phyloP scores from a whole-genome alignment of 2,329 filamentous ascomycete species.

The Madurella mycetomatis region DNA sequence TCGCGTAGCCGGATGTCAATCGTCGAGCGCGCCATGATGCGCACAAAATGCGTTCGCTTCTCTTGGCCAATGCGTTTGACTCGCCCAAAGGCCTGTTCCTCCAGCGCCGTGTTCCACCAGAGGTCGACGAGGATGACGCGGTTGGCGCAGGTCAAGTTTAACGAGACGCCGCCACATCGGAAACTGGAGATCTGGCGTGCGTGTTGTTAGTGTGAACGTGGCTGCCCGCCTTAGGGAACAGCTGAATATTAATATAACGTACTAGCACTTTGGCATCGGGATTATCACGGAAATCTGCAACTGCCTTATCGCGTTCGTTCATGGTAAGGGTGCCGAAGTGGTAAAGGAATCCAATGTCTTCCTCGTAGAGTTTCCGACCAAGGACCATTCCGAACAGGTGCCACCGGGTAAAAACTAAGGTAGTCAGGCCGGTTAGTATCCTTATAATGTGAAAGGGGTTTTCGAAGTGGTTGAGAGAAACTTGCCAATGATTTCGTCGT shows the following conservation, averaged over 20 bases:
- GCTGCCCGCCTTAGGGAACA: conserved; percentile 14
- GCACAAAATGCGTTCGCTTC: conserved; percentile 51
- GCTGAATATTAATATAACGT: neutral
- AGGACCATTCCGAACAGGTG: conserved; percentile 22
- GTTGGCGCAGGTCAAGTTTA: conserved; percentile 43
- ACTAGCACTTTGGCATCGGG: conserved; percentile 32
- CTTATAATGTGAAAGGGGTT: conserved; percentile 21
- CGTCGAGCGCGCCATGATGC: too few species aligned
- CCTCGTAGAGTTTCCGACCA: conserved; percentile 33
- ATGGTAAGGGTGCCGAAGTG: conserved; percentile 24
- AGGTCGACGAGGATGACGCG: conserved; percentile 51
- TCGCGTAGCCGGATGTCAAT: too few species aligned
- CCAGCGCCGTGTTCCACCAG: conserved; percentile 59
- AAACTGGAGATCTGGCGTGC: conserved; percentile 33
- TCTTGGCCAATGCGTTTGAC: conserved; percentile 62
- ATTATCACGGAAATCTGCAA: conserved; percentile 25
- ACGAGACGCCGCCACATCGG: conserved; percentile 34
- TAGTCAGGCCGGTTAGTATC: too few species aligned
- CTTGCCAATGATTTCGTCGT: conserved; percentile 39
- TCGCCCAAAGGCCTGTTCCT: conserved; percentile 59
- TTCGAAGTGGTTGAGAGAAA: conserved; percentile 35
- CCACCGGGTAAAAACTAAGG: too few species aligned
- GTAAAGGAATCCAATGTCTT: conserved; percentile 36
- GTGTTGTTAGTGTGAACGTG: neutral
- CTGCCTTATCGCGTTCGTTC: conserved; percentile 11